phyloP scores from a whole-genome alignment of 2,329 filamentous ascomycete species.

The Phialocephala subalpina region DNA sequence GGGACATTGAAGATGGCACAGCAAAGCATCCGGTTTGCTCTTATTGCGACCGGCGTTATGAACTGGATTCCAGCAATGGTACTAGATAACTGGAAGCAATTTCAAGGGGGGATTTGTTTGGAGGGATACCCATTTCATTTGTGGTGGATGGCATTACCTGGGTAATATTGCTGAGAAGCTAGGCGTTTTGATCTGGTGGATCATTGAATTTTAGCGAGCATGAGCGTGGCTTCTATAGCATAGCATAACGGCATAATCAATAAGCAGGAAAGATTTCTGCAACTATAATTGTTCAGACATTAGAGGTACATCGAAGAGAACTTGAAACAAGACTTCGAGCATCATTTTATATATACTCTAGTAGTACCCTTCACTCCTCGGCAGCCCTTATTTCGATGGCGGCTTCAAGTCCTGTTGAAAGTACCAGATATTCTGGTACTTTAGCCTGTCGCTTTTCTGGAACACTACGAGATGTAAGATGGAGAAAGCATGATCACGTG shows the following conservation, averaged over 20 bases:
- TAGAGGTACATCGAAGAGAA: too few relatives aligned
- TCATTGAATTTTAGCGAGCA: slow-evolving; percentile 14
- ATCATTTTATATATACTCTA: too few relatives aligned
- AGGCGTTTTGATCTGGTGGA: not conserved
- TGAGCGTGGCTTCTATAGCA: slow-evolving; percentile 5
- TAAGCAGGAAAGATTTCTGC: not conserved
- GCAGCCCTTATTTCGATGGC: too few relatives aligned
- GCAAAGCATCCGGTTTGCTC: too few relatives aligned
- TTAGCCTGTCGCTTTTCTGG: too few relatives aligned
- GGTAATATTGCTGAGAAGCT: slow-evolving; percentile 10
- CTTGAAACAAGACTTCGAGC: too few relatives aligned
- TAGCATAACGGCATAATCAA: not conserved
- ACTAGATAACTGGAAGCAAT: slow-evolving; percentile 21
- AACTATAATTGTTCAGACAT: too few relatives aligned
- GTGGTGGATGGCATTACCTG: slow-evolving; percentile 7
- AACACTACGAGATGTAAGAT: not conserved
- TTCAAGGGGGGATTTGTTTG: slow-evolving; percentile 9
- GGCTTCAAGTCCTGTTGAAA: too few relatives aligned
- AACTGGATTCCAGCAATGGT: slow-evolving; percentile 3
- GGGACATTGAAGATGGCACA: too few relatives aligned
- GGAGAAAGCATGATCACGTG: not conserved
- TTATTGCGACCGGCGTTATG: slow-evolving; percentile 2
- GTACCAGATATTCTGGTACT: too few relatives aligned
- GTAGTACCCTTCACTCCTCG: too few relatives aligned
- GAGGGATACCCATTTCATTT: slow-evolving; percentile 22